Evolutionary conservation across 495 filamentous ascomycete species (phyloP), one percentile per base, ranked within the genome.

Genomic region (Aspergillus nanangensis): DNA sequence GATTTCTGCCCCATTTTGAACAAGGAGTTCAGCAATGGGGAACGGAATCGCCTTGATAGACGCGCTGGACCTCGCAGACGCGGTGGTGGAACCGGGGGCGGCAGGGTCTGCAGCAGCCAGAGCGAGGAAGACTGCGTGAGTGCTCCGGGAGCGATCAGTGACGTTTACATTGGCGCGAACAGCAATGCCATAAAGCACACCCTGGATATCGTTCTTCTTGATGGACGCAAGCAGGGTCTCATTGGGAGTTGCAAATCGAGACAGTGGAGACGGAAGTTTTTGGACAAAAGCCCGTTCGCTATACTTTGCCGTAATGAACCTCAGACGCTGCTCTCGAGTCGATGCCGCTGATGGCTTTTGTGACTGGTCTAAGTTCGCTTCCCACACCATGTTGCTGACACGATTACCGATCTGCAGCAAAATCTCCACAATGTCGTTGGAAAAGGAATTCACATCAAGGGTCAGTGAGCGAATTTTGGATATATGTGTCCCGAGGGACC

Each of bases 401-500:
- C 89, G 80, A 60, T 99, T 99, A 41, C 94, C 94, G 47, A 97
- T 79, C 29, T 90, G 84, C 44, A 96, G 75, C 10, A 99, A 78
- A n/a, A 97, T 80, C 55, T 97, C 94, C 46, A 97, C 82, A 45
- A 95, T 90, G 65, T 99, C 93, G 34, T 87, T 87, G 1, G 92
- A 96, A 64, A 97, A 99, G 1, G 90, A 95, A 14, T 83, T 88
- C 34, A 90, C 93, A 66, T 99, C 93, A 17, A 99, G 77, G 0
- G 93, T 97, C 21, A 99, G 81, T 3, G 93, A 97, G 24, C 93
- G 84, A 18, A 99, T 81, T 69, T 99, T 99, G 61, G 91, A 94
- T 49, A 99, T 95, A 61, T 99, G 93, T 3, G 93, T 99, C 7
- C 93, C 93, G 2, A 99, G 77, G 8, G 93, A 97, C 18, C 93